Conservation (phyloP, 202 grass and related monocot genomes). For the Panicum virgatum region DNA sequence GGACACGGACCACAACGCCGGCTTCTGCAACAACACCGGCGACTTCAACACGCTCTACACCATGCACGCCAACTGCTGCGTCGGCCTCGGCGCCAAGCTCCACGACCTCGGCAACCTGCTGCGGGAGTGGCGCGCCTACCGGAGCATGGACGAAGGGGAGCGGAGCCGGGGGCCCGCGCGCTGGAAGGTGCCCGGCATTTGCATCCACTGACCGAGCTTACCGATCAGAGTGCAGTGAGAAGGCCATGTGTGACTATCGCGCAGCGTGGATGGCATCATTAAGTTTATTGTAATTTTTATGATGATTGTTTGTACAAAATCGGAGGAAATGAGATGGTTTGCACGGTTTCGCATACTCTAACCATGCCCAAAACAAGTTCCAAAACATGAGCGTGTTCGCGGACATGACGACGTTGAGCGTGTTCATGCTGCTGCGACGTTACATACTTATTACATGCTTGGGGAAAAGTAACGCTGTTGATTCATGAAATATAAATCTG, state of each 20-base stretch:
- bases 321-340: neutral
- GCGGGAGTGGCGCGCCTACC: slow-evolving; percentile 45
- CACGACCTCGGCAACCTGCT: slow-evolving; percentile 61
- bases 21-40: slow-evolving; percentile 45
- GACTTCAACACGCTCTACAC: slow-evolving; percentile 62
- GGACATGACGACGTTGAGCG: no score
- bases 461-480: no score
- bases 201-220: slow-evolving; percentile 3
- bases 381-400: no score
- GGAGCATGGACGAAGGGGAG: neutral
- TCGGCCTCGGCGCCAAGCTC: slow-evolving; percentile 65
- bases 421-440: no score
- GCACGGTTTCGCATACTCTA: neutral
- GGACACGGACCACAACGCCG: slow-evolving; percentile 46
- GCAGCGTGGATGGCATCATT: neutral
- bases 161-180: neutral
- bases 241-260: no score
- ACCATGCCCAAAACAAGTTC: no score
- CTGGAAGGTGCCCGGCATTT: slow-evolving; percentile 24
- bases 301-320: neutral
- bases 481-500: no score
- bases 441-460: no score
- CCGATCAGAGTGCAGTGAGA: neutral
- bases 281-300: neutral
- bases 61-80: slow-evolving; percentile 92